These are phyloP conservation scores for Teunomyces pallodes DNA, from an alignment of 805 yeast genomes.

Conservation along the genomic window DNA sequence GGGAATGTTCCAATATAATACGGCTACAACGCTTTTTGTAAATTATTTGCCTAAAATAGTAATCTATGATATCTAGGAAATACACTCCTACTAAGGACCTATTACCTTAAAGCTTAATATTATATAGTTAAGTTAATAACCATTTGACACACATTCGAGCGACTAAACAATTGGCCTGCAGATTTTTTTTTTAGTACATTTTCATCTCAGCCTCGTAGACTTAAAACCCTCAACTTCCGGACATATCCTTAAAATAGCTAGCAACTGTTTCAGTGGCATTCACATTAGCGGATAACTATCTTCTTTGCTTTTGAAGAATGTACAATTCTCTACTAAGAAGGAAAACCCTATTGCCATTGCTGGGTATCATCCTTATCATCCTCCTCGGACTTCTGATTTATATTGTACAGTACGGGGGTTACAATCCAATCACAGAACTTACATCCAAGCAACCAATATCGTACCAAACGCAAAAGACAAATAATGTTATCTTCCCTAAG, in stretches of 20 bases:
- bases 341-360: not conserved
- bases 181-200: not conserved
- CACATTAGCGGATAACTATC: too few relatives aligned
- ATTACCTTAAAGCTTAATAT: too few relatives aligned
- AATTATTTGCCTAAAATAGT: too few relatives aligned
- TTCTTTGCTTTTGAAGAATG: not conserved
- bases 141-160: not conserved
- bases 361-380: not conserved
- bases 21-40: too few relatives aligned
- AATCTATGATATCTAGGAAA: too few relatives aligned
- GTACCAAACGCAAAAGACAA: not conserved
- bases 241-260: not conserved
- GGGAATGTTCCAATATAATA: too few relatives aligned
- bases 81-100: too few relatives aligned
- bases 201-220: not conserved
- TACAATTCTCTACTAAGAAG: not conserved
- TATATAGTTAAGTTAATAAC: too few relatives aligned
- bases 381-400: not conserved
- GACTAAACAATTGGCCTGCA: not conserved
- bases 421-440: not conserved
- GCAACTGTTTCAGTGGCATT: not conserved
- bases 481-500: conserved; percentile 5
- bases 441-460: not conserved
- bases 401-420: not conserved
- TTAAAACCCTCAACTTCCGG: not conserved